phyloP scores from a whole-genome alignment of 1,284 basidiomycete species.

The Calocybe gambosa region DNA sequence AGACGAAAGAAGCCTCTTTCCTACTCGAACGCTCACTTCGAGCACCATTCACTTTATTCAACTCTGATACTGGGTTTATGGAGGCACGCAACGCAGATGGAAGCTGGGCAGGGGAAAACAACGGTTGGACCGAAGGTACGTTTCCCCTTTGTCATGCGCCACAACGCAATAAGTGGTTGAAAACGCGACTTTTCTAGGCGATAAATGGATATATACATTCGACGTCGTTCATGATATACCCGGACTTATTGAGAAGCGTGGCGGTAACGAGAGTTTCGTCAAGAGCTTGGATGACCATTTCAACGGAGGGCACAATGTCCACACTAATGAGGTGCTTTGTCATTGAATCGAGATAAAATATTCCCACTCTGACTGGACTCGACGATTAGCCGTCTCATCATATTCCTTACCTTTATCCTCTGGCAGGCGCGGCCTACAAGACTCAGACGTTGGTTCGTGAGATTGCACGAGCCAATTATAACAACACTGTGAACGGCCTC shows the following conservation, averaged over 20 bases:
- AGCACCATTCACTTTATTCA: conserved; percentile 64
- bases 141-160: neutral
- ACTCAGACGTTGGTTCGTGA: conserved; percentile 64
- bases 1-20: conserved; percentile 42
- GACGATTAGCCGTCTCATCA: conserved; percentile 64
- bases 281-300: conserved; percentile 73
- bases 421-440: conserved; percentile 64
- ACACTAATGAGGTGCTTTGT: conserved; percentile 66
- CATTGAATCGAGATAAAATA: neutral
- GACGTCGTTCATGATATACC: conserved; percentile 71
- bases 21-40: conserved; percentile 51
- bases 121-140: conserved; percentile 70
- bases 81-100: conserved; percentile 69
- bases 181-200: conserved; percentile 30
- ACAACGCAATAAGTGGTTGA: neutral
- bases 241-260: conserved; percentile 55
- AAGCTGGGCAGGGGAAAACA: conserved; percentile 63
- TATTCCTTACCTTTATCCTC: conserved; percentile 76
- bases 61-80: conserved; percentile 72
- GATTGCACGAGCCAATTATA: conserved; percentile 60
- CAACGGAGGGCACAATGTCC: conserved; percentile 75
- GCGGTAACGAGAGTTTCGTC: conserved; percentile 64
- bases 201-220: conserved; percentile 80
- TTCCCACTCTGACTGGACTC: neutral
- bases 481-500: conserved; percentile 59